Base-by-base conservation (phyloP, 345 rosid genomes). In the Nephelium lappaceum region DNA sequence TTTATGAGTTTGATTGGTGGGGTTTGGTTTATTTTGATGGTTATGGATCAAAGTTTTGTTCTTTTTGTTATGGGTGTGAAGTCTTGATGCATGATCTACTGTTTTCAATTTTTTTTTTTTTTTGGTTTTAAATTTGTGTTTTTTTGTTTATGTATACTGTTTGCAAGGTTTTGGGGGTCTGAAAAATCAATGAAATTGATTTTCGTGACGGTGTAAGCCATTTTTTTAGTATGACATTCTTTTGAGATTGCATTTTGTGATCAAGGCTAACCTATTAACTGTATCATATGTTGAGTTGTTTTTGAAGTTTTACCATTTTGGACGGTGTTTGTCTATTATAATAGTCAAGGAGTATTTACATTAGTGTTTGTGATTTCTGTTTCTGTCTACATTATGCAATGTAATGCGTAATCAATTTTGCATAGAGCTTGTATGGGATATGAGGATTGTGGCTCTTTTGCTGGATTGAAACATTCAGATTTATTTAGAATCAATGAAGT, bases 41-140 rank as follows among this genome's bases (percentile, higher is more conserved):
- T 53, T 69, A 42, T 16, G 36, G 71, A 55, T 51, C 42, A 60
- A 80, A 21, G 79, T 77, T 71, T 42, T 60, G 42, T 43, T 23
- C 41, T 67, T 77, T 72, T 81, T 58, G 80, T 81, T 78, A 77
- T 80, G 67, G 79, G 47, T 73, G 66, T 79, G 74, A 38, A 66
- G 81, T 55, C 31, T 74, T 27, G 42, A 53, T 69, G 80, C 75
- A 72, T 69, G 76, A 80, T 72, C 70, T 69, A 63, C 24, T 62
- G 74, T 31, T 49, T 75, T 76, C 27, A 5, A 12, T 45, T 21
- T 42, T 71, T 24, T 57, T 42, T n/a, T 49, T 39, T 77, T 62
- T 47, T 15, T 12, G 24, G 10, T 21, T n/a, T 8, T 38, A 31
- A 49, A 43, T 11, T 71, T 53, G 12, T 45, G 8, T 45, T 1